phyloP scores from a whole-genome alignment of 495 filamentous ascomycete species.

The Xylaria flabelliformis region DNA sequence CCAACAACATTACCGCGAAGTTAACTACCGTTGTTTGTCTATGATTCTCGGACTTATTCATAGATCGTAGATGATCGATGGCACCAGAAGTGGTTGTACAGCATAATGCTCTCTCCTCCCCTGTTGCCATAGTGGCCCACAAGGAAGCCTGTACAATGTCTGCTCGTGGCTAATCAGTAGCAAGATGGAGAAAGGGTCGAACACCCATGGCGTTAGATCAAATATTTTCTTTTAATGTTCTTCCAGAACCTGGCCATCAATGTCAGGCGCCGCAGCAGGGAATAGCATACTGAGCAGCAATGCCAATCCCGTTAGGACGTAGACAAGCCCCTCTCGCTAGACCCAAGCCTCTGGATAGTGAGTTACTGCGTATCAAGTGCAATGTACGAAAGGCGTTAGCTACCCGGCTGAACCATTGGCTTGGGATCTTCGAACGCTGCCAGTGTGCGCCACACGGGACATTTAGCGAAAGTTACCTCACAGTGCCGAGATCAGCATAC shows the following conservation, averaged over 20 bases:
- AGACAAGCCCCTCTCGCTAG: background rate
- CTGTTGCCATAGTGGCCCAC: constrained; percentile 37
- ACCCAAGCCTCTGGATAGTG: constrained; percentile 24
- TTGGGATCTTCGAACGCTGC: constrained; percentile 25
- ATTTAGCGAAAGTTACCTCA: constrained; percentile 23
- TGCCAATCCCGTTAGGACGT: background rate
- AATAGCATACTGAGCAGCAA: constrained; percentile 7
- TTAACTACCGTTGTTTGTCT: background rate
- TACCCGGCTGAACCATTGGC: constrained; percentile 29
- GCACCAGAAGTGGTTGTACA: constrained; percentile 7
- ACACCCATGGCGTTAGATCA: constrained; percentile 18
- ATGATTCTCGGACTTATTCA: background rate
- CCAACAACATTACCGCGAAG: background rate
- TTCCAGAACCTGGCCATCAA: background rate
- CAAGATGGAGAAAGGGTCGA: constrained; percentile 11
- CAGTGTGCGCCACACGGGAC: constrained; percentile 24
- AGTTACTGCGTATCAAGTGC: constrained; percentile 11
- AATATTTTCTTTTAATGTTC: background rate
- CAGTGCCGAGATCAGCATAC: constrained; percentile 23
- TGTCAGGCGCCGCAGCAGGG: constrained; percentile 11
- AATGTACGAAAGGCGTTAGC: constrained; percentile 25
- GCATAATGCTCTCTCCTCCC: constrained; percentile 30
- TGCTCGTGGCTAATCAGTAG: constrained; percentile 32
- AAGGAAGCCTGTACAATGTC: constrained; percentile 32
- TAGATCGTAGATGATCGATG: background rate